A percentile compares a stretch with the other conserved stretches of the same genome.
Evolutionary conservation across 768 basidiomycete species (phyloP).

Genomic region (Tricholoma saponaceum): DNA sequence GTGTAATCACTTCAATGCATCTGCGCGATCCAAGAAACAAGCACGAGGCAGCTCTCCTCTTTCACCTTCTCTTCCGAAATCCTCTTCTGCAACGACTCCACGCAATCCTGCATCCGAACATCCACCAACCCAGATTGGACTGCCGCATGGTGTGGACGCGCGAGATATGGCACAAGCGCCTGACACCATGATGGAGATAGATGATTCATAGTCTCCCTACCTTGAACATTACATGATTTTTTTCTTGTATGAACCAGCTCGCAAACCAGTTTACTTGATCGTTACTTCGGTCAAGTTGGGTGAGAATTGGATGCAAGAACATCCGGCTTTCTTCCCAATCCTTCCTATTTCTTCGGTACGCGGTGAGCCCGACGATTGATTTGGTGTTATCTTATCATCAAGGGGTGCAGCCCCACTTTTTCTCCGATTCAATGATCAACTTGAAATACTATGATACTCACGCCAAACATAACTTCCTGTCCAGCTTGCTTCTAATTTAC

Average conservation of each 20-base stretch:
- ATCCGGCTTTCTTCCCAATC: not conserved
- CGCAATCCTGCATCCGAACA: constrained; percentile 6
- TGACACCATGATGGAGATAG: constrained; percentile 30
- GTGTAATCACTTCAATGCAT: constrained; percentile 78
- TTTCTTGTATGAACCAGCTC: not conserved
- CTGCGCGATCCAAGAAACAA: constrained; percentile 32
- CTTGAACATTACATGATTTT: not conserved
- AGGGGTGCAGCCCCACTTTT: not conserved
- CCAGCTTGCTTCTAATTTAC: not conserved
- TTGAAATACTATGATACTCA: too few species aligned
- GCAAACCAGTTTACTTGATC: not conserved
- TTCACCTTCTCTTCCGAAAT: constrained; percentile 12
- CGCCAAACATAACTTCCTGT: not conserved
- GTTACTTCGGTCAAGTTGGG: not conserved
- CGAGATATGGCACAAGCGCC: constrained; percentile 18
- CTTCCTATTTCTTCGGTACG: not conserved
- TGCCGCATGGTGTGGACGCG: constrained; percentile 16
- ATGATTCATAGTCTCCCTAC: constrained; percentile 14
- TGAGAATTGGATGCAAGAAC: not conserved
- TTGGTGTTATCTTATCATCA: not conserved
- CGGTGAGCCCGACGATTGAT: not conserved
- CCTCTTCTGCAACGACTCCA: constrained; percentile 5
- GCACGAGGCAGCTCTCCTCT: constrained; percentile 16
- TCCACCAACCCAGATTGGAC: not conserved
- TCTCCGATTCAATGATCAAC: not conserved